Conservation (phyloP, 345 rosid species). For the Excoecaria agallocha region DNA sequence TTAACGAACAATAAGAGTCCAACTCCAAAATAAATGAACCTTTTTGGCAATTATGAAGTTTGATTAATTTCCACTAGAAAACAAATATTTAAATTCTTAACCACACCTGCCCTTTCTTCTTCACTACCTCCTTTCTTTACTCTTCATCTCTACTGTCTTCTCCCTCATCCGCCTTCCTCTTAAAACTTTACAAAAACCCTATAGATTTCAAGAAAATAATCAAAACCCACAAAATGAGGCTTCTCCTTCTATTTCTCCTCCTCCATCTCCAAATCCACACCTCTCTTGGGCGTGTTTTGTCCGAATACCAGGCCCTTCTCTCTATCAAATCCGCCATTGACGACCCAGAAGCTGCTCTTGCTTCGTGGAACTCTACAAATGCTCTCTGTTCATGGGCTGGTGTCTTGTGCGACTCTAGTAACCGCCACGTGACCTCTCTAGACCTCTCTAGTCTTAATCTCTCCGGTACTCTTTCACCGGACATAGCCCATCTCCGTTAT, state of each 20-base stretch:
- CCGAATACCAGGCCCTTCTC: slow-evolving; percentile 73
- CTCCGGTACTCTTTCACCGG: slow-evolving; percentile 64
- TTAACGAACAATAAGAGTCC: slow-evolving; percentile 29
- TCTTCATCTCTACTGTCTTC: slow-evolving; percentile 4
- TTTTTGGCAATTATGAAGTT: slow-evolving; percentile 24
- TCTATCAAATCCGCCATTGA: slow-evolving; percentile 69
- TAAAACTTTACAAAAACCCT: neutral
- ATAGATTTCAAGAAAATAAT: slow-evolving; percentile 8
- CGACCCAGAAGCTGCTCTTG: slow-evolving; percentile 50
- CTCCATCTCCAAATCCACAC: slow-evolving; percentile 42
- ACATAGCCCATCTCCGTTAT: slow-evolving; percentile 52
- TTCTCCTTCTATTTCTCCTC: slow-evolving; percentile 34
- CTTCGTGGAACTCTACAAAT: slow-evolving; percentile 61
- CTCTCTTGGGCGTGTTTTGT: slow-evolving; percentile 29
- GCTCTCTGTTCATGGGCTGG: slow-evolving; percentile 60
- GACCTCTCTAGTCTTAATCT: slow-evolving; percentile 67
- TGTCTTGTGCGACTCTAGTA: slow-evolving; percentile 64
- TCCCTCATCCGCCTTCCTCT: slow-evolving; percentile 1
- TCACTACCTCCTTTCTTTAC: slow-evolving; percentile 7
- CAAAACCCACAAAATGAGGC: slow-evolving; percentile 38
- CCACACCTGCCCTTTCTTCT: slow-evolving; percentile 22
- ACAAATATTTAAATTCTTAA: slow-evolving; percentile 26
- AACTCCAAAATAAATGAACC: slow-evolving; percentile 27
- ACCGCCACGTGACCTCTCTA: slow-evolving; percentile 57
- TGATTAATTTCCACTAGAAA: slow-evolving; percentile 1